Evolutionary conservation across 352 stramenopile genomes (phyloP).

Genomic region (Globisporangium heterothallicum): DNA sequence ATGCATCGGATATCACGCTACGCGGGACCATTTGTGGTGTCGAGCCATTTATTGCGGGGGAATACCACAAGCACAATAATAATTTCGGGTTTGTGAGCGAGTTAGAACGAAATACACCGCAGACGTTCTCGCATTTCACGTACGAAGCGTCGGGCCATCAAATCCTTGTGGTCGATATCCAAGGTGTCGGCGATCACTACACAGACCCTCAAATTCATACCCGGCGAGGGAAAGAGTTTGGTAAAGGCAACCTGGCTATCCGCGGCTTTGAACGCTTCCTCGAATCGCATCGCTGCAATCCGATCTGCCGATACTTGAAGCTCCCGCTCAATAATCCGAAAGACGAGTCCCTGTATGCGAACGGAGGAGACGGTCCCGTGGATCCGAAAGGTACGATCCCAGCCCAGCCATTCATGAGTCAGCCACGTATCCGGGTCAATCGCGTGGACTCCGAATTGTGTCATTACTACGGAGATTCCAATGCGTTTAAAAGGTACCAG

Average conservation of each 20-base stretch:
- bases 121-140: constrained; percentile 90
- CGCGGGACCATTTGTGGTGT: constrained; percentile 70
- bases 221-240: constrained; percentile 69
- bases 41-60: constrained; percentile 69
- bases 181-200: constrained; percentile 93
- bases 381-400: constrained; percentile 60
- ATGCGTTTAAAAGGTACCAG: constrained; percentile 60
- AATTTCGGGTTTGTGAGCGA: constrained; percentile 81
- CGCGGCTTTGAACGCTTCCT: constrained; percentile 73
- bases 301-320: constrained; percentile 76
- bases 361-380: constrained; percentile 15
- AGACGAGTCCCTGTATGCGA: constrained; percentile 16
- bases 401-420: constrained; percentile 65
- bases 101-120: constrained; percentile 69
- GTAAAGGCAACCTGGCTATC: constrained; percentile 70
- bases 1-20: constrained; percentile 40
- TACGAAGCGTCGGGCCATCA: constrained; percentile 89
- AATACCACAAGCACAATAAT: constrained; percentile 85
- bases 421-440: constrained; percentile 46
- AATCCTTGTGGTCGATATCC: constrained; percentile 93
- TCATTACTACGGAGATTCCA: constrained; percentile 74
- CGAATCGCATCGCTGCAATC: constrained; percentile 73
- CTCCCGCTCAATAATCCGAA: constrained; percentile 67
- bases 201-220: constrained; percentile 95
- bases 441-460: constrained; percentile 59